Evolutionary conservation across 352 stramenopile genomes (phyloP), one percentile per base, ranked within the genome.

Genomic region (Globisporangium camurandrum): DNA sequence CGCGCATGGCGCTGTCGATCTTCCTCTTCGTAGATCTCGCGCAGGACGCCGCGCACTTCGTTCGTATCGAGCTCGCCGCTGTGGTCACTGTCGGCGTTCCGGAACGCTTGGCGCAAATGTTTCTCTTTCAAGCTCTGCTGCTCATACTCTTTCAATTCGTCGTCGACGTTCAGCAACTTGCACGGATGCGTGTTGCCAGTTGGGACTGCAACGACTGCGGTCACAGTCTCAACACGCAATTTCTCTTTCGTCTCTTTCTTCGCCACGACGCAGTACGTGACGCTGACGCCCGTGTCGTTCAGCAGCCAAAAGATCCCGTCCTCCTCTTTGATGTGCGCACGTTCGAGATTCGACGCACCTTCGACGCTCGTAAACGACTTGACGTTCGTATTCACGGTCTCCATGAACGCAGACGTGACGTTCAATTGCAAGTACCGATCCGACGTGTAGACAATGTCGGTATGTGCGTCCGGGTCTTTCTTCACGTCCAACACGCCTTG

Each of bases 351-450:
- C 20, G 63, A 45, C 17, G 63, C 49, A 42, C 64, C 50, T 33
- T 86, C 69, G n/a, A 66, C 68, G 36, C 84, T 77, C 3, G 75
- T 85, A 30, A 94, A 94, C 16, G 67, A 66, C 10, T 72, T 64
- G 42, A 81, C 24, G 19, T 71, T 91, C 1, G 69, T 61, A 38
- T 92, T 91, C 12, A 94, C 51, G 3, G 81, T 66, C 50, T 88
- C 67, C 75, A 95, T 89, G 45, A 95, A 89, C 20, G 73, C 76
- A 16, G 68, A 74, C 10, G 84, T 93, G n/a, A 93, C 44, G 51
- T 95, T 93, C 46, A 95, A 44, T 48, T 95, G 81, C 37, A 95
- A 79, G 51, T 95, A 93, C 9, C 74, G 71, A 39, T 93, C 82
- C 14, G 84, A 92, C 27, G 77, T 72, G 49, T 86, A 88, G 14